These are phyloP conservation scores for Suillus fuscotomentosus DNA, from an alignment of 768 basidiomycete genomes.

Conservation along the genomic window DNA sequence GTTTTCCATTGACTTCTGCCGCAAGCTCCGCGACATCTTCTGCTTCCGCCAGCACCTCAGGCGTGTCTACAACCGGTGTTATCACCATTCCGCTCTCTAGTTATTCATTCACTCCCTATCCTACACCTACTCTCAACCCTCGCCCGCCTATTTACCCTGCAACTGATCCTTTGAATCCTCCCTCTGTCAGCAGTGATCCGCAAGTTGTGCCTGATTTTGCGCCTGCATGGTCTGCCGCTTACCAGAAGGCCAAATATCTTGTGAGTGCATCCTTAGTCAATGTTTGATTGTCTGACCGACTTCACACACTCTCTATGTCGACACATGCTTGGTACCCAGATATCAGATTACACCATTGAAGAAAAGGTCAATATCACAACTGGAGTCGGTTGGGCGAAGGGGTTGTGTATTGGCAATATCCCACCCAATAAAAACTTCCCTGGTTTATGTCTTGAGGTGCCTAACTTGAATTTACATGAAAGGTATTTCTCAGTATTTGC, in stretches of 20 bases:
- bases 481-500: not conserved
- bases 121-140: conserved; percentile 50
- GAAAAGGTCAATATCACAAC: conserved; percentile 27
- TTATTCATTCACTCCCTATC: conserved; percentile 52
- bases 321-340: conserved; percentile 22
- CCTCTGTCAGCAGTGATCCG: conserved; percentile 40
- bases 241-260: conserved; percentile 52
- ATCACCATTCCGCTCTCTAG: conserved; percentile 33
- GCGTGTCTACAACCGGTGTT: conserved; percentile 17
- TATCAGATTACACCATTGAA: conserved; percentile 33
- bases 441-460: conserved; percentile 62
- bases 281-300: not conserved
- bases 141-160: conserved; percentile 49
- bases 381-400: conserved; percentile 30
- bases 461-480: conserved; percentile 2
- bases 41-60: conserved; percentile 4
- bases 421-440: conserved; percentile 43
- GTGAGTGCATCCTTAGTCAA: conserved; percentile 27
- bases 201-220: conserved; percentile 38
- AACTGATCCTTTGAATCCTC: conserved; percentile 51
- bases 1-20: not conserved
- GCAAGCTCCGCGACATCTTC: not conserved
- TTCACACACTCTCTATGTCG: not conserved
- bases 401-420: conserved; percentile 68
- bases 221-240: conserved; percentile 50